Evolutionary conservation across 108 stramenopile genomes (phyloP).

Genomic region (Schizochytrium sp.): DNA sequence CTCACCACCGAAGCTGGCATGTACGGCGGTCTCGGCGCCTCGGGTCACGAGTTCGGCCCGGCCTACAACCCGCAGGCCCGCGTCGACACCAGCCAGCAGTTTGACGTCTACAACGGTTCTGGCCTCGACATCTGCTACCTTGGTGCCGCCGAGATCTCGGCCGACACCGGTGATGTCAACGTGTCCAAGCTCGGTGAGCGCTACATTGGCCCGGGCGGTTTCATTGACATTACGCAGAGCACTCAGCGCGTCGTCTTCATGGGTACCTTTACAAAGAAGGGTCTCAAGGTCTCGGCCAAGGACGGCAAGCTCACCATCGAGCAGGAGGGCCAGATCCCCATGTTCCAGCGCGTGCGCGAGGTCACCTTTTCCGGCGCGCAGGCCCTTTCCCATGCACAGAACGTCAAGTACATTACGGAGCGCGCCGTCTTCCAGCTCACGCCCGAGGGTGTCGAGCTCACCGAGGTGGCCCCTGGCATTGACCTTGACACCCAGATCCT

Average conservation of each 20-base stretch:
- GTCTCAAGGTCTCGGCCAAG: conserved; percentile 46
- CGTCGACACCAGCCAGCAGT: conserved; percentile 67
- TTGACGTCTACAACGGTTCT: conserved; percentile 66
- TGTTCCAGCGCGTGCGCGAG: conserved; percentile 62
- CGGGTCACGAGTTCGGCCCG: conserved; percentile 65
- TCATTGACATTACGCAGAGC: conserved; percentile 66
- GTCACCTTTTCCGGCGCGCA: conserved; percentile 62
- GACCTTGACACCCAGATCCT: conserved; percentile 66
- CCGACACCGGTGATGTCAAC: conserved; percentile 60
- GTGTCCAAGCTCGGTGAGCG: conserved; percentile 58
- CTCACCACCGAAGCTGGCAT: conserved; percentile 67
- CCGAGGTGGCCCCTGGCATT: conserved; percentile 70
- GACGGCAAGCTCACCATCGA: conserved; percentile 47
- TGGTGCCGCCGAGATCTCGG: conserved; percentile 59
- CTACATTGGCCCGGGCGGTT: conserved; percentile 67
- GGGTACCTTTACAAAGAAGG: conserved; percentile 60
- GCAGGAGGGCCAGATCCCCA: conserved; percentile 58
- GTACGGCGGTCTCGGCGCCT: conserved; percentile 60
- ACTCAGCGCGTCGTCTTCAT: conserved; percentile 54
- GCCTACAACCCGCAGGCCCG: conserved; percentile 56
- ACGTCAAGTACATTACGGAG: conserved; percentile 65
- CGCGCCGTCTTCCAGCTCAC: conserved; percentile 65
- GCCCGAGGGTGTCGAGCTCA: conserved; percentile 55
- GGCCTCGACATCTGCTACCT: conserved; percentile 58
- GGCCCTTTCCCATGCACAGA: conserved; percentile 61